Conservation (phyloP, 2,329 filamentous ascomycete genomes). For the Beauveria sp. region DNA sequence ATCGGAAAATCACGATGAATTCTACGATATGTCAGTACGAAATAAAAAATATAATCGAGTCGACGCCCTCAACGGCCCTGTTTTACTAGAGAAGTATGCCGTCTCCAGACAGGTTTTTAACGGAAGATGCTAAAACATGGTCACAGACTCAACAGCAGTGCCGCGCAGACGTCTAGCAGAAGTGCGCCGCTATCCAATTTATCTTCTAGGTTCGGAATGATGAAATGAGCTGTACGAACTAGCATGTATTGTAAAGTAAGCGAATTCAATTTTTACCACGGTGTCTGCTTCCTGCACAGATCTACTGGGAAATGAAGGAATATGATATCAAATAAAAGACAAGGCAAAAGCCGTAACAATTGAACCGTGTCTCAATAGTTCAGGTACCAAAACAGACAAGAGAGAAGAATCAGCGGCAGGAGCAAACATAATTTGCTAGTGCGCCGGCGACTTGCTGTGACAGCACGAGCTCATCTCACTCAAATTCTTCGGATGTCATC, state of each 20-base stretch:
- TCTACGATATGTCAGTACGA: slow-evolving; percentile 81
- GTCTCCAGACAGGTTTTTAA: neutral
- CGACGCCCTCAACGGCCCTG: slow-evolving; percentile 80
- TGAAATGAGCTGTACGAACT: slow-evolving; percentile 29
- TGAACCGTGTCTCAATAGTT: neutral
- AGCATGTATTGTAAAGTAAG: slow-evolving; percentile 10
- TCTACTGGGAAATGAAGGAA: neutral
- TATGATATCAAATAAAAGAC: neutral
- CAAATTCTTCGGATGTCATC: slow-evolving; percentile 40
- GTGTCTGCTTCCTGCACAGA: neutral
- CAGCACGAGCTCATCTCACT: slow-evolving; percentile 20
- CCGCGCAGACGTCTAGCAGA: slow-evolving; percentile 50
- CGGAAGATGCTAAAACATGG: slow-evolving; percentile 18
- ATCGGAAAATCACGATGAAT: slow-evolving; percentile 87
- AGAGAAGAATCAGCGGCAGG: neutral
- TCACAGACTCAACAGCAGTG: slow-evolving; percentile 51
- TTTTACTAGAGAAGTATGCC: slow-evolving; percentile 81
- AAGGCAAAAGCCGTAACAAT: neutral
- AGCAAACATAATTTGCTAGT: neutral
- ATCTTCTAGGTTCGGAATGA: slow-evolving; percentile 68
- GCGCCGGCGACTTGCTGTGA: neutral
- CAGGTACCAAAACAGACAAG: neutral
- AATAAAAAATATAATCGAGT: slow-evolving; percentile 94
- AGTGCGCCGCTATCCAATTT: slow-evolving; percentile 62
- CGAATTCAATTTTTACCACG: neutral